Base-by-base conservation (phyloP, 805 yeast species). In the Lipomyces kockii region DNA sequence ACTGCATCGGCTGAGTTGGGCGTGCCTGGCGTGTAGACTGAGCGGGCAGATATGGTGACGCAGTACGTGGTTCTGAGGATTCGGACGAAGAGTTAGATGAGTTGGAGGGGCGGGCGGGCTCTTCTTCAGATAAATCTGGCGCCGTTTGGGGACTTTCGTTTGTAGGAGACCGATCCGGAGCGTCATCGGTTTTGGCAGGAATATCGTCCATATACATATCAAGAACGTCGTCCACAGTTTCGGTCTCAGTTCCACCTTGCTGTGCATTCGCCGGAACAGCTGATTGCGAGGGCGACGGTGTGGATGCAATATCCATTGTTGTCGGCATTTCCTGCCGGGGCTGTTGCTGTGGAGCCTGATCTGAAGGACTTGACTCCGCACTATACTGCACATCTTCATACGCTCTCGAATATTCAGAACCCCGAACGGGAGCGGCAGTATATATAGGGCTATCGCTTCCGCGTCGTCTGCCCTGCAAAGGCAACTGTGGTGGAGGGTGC, bases 51-150 rank as follows among this genome's bases (percentile, higher is more conserved):
- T 56, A 62, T 20, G 70, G 70, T 9, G 70, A 67, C 58, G 62
- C 70, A 0, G 70, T 67, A 14, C 70, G 64, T 9, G 70, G 70
- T 39, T 67, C 70, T 9, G 70, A 67, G 17, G 60, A 60, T 12
- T 62, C 63, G 17, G 69, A 56, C 17, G 64, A 46, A 9, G 64
- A 57, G 8, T 43, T 61, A 22, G 64, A 61, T 8, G 63, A 59
- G 49, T 62, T 56, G 12, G 66, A 66, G 14, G 52, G 32, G 20
- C 17, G 32, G 14, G 12, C 8, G 2, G 4, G 25, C 32, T 22
- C 59, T 8, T 58, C 62, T 6, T 29, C 57, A 12, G 58, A 39
- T n/a, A 12, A 65, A 3, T 27, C 43, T 20, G 59, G 54, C 12
- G 56, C 64, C 22, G 20, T 27, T 11, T 22, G 35, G 11, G n/a